Conservation (phyloP, 1,284 basidiomycete species). For the Coriolopsis trogii region DNA sequence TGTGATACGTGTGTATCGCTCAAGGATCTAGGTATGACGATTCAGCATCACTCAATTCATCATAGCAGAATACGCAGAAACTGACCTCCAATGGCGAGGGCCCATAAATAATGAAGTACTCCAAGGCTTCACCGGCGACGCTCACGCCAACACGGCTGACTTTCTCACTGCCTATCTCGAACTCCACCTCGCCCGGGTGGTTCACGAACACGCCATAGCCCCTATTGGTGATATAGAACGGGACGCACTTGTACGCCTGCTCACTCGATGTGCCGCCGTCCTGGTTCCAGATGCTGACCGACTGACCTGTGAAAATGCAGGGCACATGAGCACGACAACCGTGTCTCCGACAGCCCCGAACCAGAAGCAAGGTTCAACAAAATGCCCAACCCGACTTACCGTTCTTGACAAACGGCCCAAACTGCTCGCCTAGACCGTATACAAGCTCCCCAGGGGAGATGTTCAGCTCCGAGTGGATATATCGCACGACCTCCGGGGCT, state of each 20-base stretch:
- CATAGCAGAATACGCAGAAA: slow-evolving; percentile 1
- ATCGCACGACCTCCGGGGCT: slow-evolving; percentile 52
- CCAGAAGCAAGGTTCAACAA: background rate
- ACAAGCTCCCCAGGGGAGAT: slow-evolving; percentile 71
- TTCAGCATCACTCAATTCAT: background rate
- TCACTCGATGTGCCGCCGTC: slow-evolving; percentile 74
- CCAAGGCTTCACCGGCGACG: slow-evolving; percentile 62
- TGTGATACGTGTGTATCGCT: slow-evolving; percentile 64
- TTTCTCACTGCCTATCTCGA: slow-evolving; percentile 77
- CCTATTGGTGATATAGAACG: slow-evolving; percentile 70
- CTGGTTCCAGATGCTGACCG: slow-evolving; percentile 71
- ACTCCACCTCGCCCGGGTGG: slow-evolving; percentile 75
- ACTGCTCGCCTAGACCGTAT: slow-evolving; percentile 75
- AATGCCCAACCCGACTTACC: slow-evolving; percentile 39
- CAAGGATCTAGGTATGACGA: slow-evolving; percentile 50
- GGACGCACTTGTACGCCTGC: slow-evolving; percentile 77
- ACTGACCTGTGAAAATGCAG: slow-evolving; percentile 46
- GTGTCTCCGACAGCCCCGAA: background rate
- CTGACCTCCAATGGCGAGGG: slow-evolving; percentile 61
- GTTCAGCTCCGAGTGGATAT: slow-evolving; percentile 70
- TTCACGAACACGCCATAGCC: slow-evolving; percentile 80
- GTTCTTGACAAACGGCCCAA: slow-evolving; percentile 77
- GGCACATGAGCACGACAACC: slow-evolving; percentile 2
- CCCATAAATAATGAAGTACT: slow-evolving; percentile 74
- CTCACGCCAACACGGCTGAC: slow-evolving; percentile 72